A percentile compares a stretch with the other conserved stretches of the same genome.
Evolutionary conservation across 768 basidiomycete genomes (phyloP).

Genomic region (Phanerochaete sordida): DNA sequence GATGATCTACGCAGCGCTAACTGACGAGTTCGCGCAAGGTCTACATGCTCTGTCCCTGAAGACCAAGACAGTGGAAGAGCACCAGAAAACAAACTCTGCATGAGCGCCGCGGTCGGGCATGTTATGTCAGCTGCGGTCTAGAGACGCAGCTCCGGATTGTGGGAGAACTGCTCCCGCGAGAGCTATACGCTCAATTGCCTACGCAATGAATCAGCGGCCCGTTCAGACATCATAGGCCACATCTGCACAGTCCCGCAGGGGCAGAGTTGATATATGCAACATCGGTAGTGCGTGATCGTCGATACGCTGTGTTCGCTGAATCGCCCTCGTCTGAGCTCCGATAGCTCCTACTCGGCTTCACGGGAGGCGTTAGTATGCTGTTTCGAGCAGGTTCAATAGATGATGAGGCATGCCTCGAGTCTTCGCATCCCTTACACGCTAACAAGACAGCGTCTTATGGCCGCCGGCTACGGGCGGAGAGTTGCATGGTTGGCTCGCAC

Average conservation of each 20-base stretch:
- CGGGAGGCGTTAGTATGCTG: neutral
- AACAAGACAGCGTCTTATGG: neutral
- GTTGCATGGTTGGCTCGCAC: neutral
- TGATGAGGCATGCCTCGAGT: neutral
- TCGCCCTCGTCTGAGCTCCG: neutral
- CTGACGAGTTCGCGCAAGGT: conserved; percentile 67
- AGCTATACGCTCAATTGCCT: neutral
- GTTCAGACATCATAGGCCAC: neutral
- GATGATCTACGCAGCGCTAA: conserved; percentile 68
- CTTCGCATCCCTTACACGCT: neutral
- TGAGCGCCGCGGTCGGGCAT: neutral
- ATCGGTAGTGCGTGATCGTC: neutral
- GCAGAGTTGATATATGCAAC: neutral
- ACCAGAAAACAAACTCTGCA: conserved; percentile 13
- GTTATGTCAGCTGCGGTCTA: neutral
- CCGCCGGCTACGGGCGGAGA: neutral
- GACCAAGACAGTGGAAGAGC: conserved; percentile 65
- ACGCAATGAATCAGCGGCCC: neutral
- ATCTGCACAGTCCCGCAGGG: conserved; percentile 1
- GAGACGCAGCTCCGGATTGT: neutral
- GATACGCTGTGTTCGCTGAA: conserved; percentile 1
- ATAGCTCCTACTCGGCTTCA: neutral
- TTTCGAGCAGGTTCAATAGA: neutral
- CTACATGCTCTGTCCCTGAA: conserved; percentile 76
- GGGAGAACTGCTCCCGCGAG: neutral